Conservation (phyloP, 2,329 filamentous ascomycete genomes). For the Hypoxylon sp. region DNA sequence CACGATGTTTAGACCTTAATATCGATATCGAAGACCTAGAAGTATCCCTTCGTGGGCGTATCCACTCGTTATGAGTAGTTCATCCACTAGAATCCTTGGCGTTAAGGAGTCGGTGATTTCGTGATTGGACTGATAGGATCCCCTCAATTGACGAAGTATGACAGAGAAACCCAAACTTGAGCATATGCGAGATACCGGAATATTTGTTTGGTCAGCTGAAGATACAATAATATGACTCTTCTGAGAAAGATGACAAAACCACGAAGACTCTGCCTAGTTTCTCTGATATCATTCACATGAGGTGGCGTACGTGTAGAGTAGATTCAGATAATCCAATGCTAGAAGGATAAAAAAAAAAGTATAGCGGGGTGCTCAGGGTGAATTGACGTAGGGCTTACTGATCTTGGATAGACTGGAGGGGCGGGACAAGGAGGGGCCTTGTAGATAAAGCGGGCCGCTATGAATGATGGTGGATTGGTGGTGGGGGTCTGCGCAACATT, state of each 20-base stretch:
- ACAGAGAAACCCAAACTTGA: slow-evolving; percentile 16
- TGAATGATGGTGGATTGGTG: slow-evolving; percentile 15
- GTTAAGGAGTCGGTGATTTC: slow-evolving; percentile 24
- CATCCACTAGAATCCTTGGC: slow-evolving; percentile 35
- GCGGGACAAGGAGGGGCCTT: slow-evolving; percentile 40
- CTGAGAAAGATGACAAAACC: background rate
- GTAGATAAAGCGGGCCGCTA: slow-evolving; percentile 22
- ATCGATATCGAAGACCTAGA: slow-evolving; percentile 18
- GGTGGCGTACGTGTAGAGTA: slow-evolving; percentile 1
- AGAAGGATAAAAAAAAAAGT: slow-evolving; percentile 16
- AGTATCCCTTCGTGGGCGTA: slow-evolving; percentile 17
- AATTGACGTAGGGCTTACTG: slow-evolving; percentile 49
- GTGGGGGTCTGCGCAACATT: slow-evolving; percentile 44
- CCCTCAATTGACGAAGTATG: slow-evolving; percentile 13
- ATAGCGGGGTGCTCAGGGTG: slow-evolving; percentile 37
- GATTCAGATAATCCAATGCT: slow-evolving; percentile 16
- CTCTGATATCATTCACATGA: slow-evolving; percentile 16
- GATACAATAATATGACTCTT: background rate
- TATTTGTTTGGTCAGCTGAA: slow-evolving; percentile 10
- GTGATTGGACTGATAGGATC: slow-evolving; percentile 27
- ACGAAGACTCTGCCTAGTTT: slow-evolving; percentile 3
- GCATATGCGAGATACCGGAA: slow-evolving; percentile 24
- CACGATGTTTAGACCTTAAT: slow-evolving; percentile 26
- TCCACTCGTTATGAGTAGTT: slow-evolving; percentile 32
- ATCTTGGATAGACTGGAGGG: slow-evolving; percentile 41